Conservation (phyloP, 2,329 filamentous ascomycete species). For the Epichloe glyceriae region DNA sequence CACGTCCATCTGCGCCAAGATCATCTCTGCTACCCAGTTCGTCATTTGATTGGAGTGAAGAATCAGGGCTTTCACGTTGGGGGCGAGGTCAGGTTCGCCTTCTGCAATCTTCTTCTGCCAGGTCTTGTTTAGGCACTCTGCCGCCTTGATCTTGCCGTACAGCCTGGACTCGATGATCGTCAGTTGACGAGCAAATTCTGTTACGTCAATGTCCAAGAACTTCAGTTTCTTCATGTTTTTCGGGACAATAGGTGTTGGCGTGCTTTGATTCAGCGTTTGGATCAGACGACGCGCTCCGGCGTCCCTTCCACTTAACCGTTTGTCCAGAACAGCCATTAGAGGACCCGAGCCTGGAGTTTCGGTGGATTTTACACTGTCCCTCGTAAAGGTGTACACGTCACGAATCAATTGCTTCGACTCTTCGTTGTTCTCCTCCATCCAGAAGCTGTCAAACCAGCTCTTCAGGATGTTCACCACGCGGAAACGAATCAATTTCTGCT, state of each 20-base stretch:
- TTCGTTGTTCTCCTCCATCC: conserved; percentile 90
- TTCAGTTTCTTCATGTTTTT: conserved; percentile 99
- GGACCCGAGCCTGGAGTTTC: conserved; percentile 81
- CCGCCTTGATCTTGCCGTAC: conserved; percentile 91
- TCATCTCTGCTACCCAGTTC: conserved; percentile 99
- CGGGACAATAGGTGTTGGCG: conserved; percentile 79
- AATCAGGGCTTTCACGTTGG: conserved; percentile 92
- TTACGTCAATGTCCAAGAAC: conserved; percentile 91
- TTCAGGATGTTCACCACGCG: conserved; percentile 95
- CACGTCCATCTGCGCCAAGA: conserved; percentile 83
- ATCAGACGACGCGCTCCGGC: conserved; percentile 75
- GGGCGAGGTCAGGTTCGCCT: conserved; percentile 70
- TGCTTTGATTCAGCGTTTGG: conserved; percentile 69
- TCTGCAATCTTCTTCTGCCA: conserved; percentile 93
- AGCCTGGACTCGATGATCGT: conserved; percentile 93
- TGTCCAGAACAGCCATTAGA: conserved; percentile 76
- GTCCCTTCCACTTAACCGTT: conserved; percentile 79
- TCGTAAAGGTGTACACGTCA: conserved; percentile 80
- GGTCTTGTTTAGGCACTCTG: conserved; percentile 94
- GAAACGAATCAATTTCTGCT: conserved; percentile 92
- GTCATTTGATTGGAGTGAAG: conserved; percentile 97
- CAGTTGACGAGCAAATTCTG: conserved; percentile 92
- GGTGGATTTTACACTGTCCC: conserved; percentile 82
- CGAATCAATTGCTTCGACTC: conserved; percentile 75
- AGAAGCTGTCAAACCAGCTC: conserved; percentile 96